phyloP scores from a whole-genome alignment of 2,329 filamentous ascomycete species.

The Didymellaceae sp. region DNA sequence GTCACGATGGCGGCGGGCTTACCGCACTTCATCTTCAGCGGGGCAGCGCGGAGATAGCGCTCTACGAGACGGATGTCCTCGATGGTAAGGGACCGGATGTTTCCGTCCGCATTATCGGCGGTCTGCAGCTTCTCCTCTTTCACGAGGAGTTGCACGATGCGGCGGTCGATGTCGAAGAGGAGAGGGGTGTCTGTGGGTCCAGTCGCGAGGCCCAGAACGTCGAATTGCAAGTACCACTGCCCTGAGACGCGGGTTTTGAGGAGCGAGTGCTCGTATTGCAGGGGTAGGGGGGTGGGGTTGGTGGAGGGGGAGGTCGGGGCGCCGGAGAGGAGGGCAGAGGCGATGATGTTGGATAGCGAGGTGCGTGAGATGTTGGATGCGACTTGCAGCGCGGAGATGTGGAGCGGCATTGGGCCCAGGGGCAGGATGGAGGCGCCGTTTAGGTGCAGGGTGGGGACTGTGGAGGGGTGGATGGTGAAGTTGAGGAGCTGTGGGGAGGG shows the following conservation, averaged over 20 bases:
- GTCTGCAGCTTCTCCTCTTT: constrained; percentile 5
- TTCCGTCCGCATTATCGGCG: background rate
- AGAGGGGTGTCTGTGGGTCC: constrained; percentile 6
- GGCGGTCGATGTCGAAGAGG: constrained; percentile 27
- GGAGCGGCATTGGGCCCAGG: constrained; percentile 30
- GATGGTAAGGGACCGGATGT: constrained; percentile 18
- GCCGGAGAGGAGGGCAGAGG: constrained; percentile 11
- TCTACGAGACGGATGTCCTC: constrained; percentile 34
- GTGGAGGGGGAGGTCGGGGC: constrained; percentile 24
- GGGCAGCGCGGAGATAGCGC: constrained; percentile 24
- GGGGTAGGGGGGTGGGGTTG: too few species aligned
- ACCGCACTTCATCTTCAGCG: constrained; percentile 39
- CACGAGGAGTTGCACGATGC: constrained; percentile 35
- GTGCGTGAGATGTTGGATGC: constrained; percentile 23
- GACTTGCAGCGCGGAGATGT: constrained; percentile 32
- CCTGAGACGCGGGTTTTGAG: constrained; percentile 22
- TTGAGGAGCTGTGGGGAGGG: constrained; percentile 27
- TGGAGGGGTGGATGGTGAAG: constrained; percentile 25
- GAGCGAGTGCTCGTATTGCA: constrained; percentile 37
- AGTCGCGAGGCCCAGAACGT: constrained; percentile 29
- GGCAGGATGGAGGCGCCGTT: constrained; percentile 33
- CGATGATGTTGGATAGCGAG: constrained; percentile 13
- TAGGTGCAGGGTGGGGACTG: constrained; percentile 23
- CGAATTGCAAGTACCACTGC: constrained; percentile 36
- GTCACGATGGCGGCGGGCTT: constrained; percentile 34